Base-by-base conservation (phyloP, 164 flowering plant genomes). In the Nymphaea thermarum region DNA sequence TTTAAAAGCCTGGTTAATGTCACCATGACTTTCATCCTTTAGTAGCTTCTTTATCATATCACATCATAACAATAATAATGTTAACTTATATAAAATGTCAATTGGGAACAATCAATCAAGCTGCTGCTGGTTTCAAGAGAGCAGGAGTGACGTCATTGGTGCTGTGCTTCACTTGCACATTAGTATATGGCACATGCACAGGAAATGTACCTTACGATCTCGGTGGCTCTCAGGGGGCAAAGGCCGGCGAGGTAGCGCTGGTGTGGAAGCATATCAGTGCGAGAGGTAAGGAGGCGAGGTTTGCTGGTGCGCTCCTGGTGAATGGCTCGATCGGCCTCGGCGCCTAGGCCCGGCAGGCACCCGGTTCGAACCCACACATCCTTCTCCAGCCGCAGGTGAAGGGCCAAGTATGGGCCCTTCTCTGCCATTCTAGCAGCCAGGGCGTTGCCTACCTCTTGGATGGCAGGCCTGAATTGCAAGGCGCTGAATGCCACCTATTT, bases 291-390 rank as follows among this genome's bases (percentile, higher is more conserved):
- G 42, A 68, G 72, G 47, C 71, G 70, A 0, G 70, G 77, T 18
- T 69, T 74, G 1, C 47, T 41, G 10, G 5, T 17, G 3, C 79
- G 67, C 62, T 71, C 77, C 8, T 36, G 15, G 15, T 71, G 47
- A 8, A 77, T 65, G 59, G 8, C 44, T 2, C 4, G 55, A 59
- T 77, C 79, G 0, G 51, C 53, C 47, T 68, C 68, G 10, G 55
- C 42, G 0, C 72, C 77, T 51, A 77, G 53, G 1, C 76, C 74
- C 0, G 79, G 74, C 14, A 66, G 60, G 64, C 77, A 77, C 2
- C 79, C 79, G 2, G 79, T 71, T 60, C 79, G 63, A 10, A 77
- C 72, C 79, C 79, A 77, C 2, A 77, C 79, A 41, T 77, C 77
- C 70, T 71, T 77, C 70, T 77, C 79, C 4, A 77, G 65, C 18